Evolutionary conservation across 192 early-diverging fungal species (phyloP), one percentile per base, ranked within the genome.

Genomic region (Umbelopsis sp.): DNA sequence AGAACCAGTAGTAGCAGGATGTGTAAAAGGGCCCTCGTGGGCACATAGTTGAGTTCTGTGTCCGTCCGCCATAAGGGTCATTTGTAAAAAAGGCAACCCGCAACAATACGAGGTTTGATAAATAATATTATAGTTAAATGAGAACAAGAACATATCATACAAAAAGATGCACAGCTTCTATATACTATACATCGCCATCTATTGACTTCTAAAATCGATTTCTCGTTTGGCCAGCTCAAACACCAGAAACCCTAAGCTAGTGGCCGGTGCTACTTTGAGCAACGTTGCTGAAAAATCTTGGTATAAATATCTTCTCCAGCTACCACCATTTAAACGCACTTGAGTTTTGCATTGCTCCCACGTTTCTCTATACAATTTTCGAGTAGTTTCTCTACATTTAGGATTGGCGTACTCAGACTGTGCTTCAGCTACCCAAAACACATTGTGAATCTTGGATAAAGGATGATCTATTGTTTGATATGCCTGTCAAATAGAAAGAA

Each of bases 381-480:
- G 66, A 4, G 81, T 76, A 5, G 78, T 71, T 25, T 83, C 78
- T 37, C 79, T 71, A 20, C 68, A 72, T 44, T 73, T 70, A 3
- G 81, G 78, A 45, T 86, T 76, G 5, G 78, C 64, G 41, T 74
- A 84, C 44, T 82, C 80, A 1, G 84, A 71, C 44, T 86, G 79
- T 4, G 87, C 85, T 49, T 90, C 86, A 50, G 89, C 88, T 10
- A 89, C 82, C 37, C 87, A 87, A 48, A 93, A 86, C 6, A 90
- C 86, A 46, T 79, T 82, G 4, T 87, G 86, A 61, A 93, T 85
- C 47, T 84, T 87, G 55, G 89, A 85, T 20, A 93, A 68, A 0
- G 92, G 92, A 53, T 89, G 88, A 35, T 93, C 92, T 23, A 92
- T 79, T 1, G 81, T 73, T 68, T 93, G 92, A 73, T 93, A 93